Base-by-base conservation (phyloP, 2,329 filamentous ascomycete species). In the Ophiostoma ips region DNA sequence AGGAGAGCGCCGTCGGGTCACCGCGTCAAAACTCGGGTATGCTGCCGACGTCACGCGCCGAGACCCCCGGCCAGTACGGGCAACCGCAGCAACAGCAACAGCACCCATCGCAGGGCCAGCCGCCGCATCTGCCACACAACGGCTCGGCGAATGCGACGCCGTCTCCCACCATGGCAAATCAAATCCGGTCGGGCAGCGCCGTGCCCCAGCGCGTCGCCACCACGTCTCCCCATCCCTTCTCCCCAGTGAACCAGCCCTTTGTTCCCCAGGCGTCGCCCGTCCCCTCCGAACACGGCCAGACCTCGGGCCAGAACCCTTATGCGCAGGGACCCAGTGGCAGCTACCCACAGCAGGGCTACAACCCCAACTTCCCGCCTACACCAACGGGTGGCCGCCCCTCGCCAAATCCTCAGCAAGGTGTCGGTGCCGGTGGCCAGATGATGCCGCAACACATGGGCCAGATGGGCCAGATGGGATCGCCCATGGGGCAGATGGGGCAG, bases 141-240 rank as follows among this genome's bases (percentile, higher is more conserved):
- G 82, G 83, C 48, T 88, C 87, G 3, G 76, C 80, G 47, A 92
- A 88, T 64, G 84, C 87, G 54, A 95, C 87, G 36, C 90, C 90
- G 11, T 96, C 92, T 7, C 92, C 92, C 28, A 90, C 94, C 55
- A 88, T 95, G 79, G 79, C 79, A 54, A 88, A 83, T 62, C 89
- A 94, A 60, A 71, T 82, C 63, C 77, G 80, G 55, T 76, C 81
- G 33, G 78, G 84, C 61, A 76, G 76, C 59, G 50, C 37, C 31
- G 80, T 84, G 13, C 81, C 83, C 36, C 85, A 88, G 62, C 74
- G 88, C 60, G 87, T 96, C 64, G 84, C 88, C 56, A 95, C 90
- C 43, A 84, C 87, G 40, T 96, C 92, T 31, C 90, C 92, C 3
- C 90, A 92, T 64, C 87, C 87, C 1, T 95, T 94, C 63, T 89